Conservation (phyloP, 2,329 filamentous ascomycete species). For the Fusarium dimerum region DNA sequence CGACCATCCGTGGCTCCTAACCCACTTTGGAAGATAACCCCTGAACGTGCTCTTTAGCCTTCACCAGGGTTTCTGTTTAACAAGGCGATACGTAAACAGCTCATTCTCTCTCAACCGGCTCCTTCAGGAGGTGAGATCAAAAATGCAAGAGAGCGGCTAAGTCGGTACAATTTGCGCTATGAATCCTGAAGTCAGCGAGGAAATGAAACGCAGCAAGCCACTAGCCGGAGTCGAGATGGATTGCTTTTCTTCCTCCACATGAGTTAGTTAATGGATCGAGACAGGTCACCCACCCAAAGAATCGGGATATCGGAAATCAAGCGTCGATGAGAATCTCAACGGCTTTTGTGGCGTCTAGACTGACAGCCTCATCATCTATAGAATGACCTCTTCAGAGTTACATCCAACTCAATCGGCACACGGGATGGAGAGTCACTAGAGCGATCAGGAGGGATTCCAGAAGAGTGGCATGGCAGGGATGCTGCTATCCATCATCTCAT, state of each 20-base stretch:
- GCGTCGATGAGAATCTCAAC: neutral
- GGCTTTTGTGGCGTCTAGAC: neutral
- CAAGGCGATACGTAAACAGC: constrained; percentile 7
- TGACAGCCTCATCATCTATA: neutral
- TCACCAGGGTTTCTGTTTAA: neutral
- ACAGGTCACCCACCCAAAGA: neutral
- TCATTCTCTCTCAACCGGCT: constrained; percentile 10
- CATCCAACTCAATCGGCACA: neutral
- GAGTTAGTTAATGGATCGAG: neutral
- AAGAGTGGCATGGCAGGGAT: constrained; percentile 8
- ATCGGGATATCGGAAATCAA: neutral
- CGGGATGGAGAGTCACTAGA: neutral
- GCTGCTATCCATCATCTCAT: constrained; percentile 1
- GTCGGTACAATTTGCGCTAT: neutral
- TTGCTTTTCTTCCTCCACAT: too few species aligned
- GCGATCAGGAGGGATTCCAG: neutral
- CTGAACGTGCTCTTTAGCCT: neutral
- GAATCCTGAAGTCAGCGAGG: neutral
- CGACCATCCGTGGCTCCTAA: too few species aligned
- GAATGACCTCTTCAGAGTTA: neutral
- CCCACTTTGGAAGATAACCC: neutral
- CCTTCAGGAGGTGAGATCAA: neutral
- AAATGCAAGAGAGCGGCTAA: neutral
- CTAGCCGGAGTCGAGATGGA: neutral
- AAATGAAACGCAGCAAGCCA: neutral